Base-by-base conservation (phyloP, 2,329 filamentous ascomycete genomes). In the Botryotinia convoluta region DNA sequence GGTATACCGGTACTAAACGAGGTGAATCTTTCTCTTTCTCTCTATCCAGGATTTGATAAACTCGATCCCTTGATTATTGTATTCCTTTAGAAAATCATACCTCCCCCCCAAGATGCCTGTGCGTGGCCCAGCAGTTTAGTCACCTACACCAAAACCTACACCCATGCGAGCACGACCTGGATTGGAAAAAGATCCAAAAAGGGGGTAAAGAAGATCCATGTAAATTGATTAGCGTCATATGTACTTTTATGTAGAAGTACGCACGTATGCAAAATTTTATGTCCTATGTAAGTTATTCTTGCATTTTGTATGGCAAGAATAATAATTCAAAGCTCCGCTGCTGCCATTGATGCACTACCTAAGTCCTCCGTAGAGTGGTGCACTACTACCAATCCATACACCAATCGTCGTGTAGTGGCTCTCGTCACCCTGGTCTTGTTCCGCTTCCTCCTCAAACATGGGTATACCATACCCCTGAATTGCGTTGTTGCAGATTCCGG, bases 351-450 rank as follows among this genome's bases (percentile, higher is more conserved):
- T 63, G 62, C 62, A 65, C 62, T 22, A 68, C 48, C 48, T 7
- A 14, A n/a, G 48, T 54, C 5, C 26, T 54, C 48, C 48, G 16
- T n/a, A 26, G 37, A 48, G 5, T 45, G 67, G 54, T 59, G 57
- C 68, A 26, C 68, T 71, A 48, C 62, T 45, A 74, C 59, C 63
- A 51, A 60, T 69, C 44, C 72, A 71, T 44, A 69, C 67, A 70
- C 68, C 71, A 48, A 64, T 68, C 62, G 48, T 65, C 51, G 35
- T 64, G 70, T 69, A 54, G 73, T 71, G 72, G 71, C 73, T 72
- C 73, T 74, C 69, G 73, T 45, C 44, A 75, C 73, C 76, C 76
- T 64, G 35, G 75, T 39, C 32, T 37, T 39, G 29, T 63, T 60
- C 48, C 57, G 45, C 60, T 61, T 57, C 69, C 69, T 71, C 48